These are phyloP conservation scores for Tetrahymena malaccensis DNA, from an alignment of 73 alveolate genomes.

Conservation along the genomic window DNA sequence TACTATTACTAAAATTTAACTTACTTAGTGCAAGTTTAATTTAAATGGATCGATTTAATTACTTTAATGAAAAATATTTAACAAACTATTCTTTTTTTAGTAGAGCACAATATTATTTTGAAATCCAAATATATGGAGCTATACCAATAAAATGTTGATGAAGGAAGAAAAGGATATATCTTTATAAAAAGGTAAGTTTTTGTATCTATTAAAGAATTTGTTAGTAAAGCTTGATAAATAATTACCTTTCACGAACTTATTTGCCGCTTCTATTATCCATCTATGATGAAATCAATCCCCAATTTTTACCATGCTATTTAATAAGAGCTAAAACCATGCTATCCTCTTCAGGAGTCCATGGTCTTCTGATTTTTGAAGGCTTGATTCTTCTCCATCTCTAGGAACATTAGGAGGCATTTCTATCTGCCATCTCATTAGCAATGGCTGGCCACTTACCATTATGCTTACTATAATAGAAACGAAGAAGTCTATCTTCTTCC, in stretches of 20 bases:
- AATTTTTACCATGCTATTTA: conserved; percentile 16
- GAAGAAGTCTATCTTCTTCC: conserved; percentile 22
- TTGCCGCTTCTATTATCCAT: conserved; percentile 32
- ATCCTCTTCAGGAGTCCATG: conserved; percentile 42
- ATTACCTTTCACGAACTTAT: conserved; percentile 21
- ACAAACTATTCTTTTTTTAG: too few relatives aligned
- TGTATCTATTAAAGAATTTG: background rate
- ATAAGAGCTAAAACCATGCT: background rate
- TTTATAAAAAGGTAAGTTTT: background rate
- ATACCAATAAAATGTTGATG: background rate
- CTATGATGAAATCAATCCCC: conserved; percentile 23
- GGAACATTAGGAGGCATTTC: conserved; percentile 41
- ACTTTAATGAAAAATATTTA: too few relatives aligned
- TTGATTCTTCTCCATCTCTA: conserved; percentile 44
- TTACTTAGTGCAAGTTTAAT: too few relatives aligned
- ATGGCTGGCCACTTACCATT: conserved; percentile 29
- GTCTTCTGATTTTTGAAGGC: conserved; percentile 21
- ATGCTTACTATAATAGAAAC: background rate
- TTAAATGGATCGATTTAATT: too few relatives aligned
- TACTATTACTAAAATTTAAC: too few relatives aligned
- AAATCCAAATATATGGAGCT: too few relatives aligned
- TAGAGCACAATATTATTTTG: too few relatives aligned
- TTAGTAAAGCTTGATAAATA: background rate
- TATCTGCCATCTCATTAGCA: conserved; percentile 30
- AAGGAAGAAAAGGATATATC: background rate